phyloP scores from a whole-genome alignment of 371 early-diverging fungal species.

The Apophysomyces variabilis region DNA sequence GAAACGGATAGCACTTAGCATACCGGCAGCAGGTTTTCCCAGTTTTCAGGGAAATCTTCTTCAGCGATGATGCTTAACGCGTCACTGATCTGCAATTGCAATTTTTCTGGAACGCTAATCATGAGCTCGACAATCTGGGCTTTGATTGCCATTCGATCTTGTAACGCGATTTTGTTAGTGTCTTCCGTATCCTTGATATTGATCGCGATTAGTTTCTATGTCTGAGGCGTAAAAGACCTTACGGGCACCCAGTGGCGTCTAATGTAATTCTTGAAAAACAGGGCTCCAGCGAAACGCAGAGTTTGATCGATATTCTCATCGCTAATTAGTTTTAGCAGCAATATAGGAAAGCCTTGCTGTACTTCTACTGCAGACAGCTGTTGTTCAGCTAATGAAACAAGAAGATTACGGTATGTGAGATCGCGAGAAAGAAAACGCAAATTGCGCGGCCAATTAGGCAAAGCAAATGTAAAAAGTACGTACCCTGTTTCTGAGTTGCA shows the following conservation, averaged over 20 bases:
- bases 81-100: constrained; percentile 92
- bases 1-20: background rate
- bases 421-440: constrained; percentile 7
- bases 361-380: constrained; percentile 65
- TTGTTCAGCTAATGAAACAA: constrained; percentile 61
- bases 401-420: background rate
- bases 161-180: constrained; percentile 57
- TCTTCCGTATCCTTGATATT: constrained; percentile 54
- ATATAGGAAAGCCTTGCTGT: constrained; percentile 74
- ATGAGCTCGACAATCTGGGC: constrained; percentile 81
- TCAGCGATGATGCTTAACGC: constrained; percentile 91
- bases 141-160: constrained; percentile 86
- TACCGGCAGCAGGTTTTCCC: constrained; percentile 86
- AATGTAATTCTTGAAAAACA: constrained; percentile 96
- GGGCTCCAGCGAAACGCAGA: constrained; percentile 80
- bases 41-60: constrained; percentile 88
- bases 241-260: constrained; percentile 88
- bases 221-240: constrained; percentile 20
- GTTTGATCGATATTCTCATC: constrained; percentile 57
- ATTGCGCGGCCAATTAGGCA: background rate
- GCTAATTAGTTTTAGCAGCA: constrained; percentile 74
- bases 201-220: background rate
- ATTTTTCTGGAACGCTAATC: constrained; percentile 75
- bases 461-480: background rate
- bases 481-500: constrained; percentile 78